Percentiles rank a stretch among this genome's conserved stretches.
Evolutionary conservation across 2,329 filamentous ascomycete species (phyloP).

Genomic region (Incumbomyces lentus): DNA sequence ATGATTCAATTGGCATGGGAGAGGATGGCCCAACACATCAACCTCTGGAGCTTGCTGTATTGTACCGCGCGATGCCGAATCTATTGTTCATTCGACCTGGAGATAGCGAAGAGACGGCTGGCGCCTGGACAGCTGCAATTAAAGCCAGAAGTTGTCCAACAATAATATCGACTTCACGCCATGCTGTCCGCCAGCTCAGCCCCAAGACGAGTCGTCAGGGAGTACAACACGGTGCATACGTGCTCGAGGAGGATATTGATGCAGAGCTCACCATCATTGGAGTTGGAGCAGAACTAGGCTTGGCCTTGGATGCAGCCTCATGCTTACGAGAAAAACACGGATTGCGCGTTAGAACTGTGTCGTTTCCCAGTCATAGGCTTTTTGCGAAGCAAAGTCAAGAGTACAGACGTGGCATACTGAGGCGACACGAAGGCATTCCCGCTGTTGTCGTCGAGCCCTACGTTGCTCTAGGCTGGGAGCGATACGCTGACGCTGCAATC

Average conservation of each 20-base stretch:
- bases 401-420: no score
- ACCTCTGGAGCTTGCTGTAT: conserved; percentile 44
- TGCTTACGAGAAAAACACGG: no score
- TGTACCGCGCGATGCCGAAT: conserved; percentile 53
- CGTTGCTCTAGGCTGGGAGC: conserved; percentile 38
- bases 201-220: no score
- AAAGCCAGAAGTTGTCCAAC: conserved; percentile 25
- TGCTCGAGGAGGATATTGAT: no score
- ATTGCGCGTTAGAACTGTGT: no score
- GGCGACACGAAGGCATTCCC: conserved; percentile 21
- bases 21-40: conserved; percentile 53
- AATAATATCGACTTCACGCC: conserved; percentile 32
- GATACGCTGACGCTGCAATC: conserved; percentile 39
- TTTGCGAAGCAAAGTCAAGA: no score
- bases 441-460: conserved; percentile 40
- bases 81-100: conserved; percentile 48
- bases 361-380: no score
- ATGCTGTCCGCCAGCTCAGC: no score
- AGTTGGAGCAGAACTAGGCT: no score
- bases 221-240: no score
- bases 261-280: no score
- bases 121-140: conserved; percentile 44
- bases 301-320: no score
- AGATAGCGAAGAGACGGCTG: conserved; percentile 47
- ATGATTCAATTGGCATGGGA: conserved; percentile 49